phyloP scores from a whole-genome alignment of 352 stramenopile genomes.

The Phytopythium litorale region DNA sequence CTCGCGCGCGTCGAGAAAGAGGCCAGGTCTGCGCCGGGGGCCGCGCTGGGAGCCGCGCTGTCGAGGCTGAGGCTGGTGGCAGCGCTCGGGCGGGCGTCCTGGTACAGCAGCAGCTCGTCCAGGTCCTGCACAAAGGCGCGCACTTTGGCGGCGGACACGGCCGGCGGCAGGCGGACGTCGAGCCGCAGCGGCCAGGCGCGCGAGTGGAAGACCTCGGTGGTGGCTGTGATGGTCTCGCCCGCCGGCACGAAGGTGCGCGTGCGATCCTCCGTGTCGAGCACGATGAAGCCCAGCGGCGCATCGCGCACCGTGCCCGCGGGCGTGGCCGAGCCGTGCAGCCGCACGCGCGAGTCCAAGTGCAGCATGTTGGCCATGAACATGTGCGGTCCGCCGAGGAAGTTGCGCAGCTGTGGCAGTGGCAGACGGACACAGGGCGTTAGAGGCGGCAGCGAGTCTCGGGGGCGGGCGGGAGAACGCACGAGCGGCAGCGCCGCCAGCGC shows the following conservation, averaged over 20 bases:
- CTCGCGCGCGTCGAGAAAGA: slow-evolving; percentile 5
- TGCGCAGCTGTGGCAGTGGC: slow-evolving; percentile 34
- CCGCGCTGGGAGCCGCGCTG: background rate
- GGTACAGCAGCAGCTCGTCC: slow-evolving; percentile 42
- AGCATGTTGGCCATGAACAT: slow-evolving; percentile 81
- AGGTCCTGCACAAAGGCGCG: slow-evolving; percentile 64
- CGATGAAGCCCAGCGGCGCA: slow-evolving; percentile 61
- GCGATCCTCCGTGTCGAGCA: slow-evolving; percentile 49
- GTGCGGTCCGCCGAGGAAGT: slow-evolving; percentile 67
- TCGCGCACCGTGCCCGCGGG: slow-evolving; percentile 39
- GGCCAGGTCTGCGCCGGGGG: background rate
- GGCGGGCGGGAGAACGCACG: slow-evolving; percentile 15
- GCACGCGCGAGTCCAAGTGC: slow-evolving; percentile 42
- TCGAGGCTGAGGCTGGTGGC: background rate
- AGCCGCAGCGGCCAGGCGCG: slow-evolving; percentile 53
- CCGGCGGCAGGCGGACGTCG: slow-evolving; percentile 37
- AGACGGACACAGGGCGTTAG: slow-evolving; percentile 10
- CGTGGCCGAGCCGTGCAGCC: slow-evolving; percentile 34
- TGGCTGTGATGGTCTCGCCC: slow-evolving; percentile 41
- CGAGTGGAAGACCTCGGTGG: slow-evolving; percentile 46
- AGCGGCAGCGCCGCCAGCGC: slow-evolving; percentile 50
- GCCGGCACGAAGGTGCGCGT: slow-evolving; percentile 69
- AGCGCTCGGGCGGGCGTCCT: background rate
- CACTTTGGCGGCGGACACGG: slow-evolving; percentile 27
- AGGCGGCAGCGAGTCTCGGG: background rate